Percentiles rank a stretch among this genome's conserved stretches.
Evolutionary conservation across 2,329 filamentous ascomycete species (phyloP).

Genomic region (Zasmidium citrigriseum): DNA sequence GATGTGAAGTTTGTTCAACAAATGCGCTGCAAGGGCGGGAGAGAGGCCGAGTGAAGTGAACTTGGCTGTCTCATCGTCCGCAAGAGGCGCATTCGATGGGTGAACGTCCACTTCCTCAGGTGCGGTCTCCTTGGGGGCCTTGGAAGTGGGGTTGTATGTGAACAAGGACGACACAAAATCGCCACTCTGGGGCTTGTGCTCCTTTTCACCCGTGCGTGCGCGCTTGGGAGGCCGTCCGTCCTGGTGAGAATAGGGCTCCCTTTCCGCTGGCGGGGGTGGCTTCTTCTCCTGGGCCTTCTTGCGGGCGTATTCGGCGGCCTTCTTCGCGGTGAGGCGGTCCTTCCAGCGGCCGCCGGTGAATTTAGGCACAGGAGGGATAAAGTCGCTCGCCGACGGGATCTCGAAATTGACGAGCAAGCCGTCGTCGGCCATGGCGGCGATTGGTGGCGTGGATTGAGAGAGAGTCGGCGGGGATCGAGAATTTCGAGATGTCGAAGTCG

Average conservation of each 20-base stretch:
- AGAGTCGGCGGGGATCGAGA: not conserved
- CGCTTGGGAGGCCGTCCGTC: slow-evolving; percentile 18
- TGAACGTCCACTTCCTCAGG: slow-evolving; percentile 56
- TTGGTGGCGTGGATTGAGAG: not conserved
- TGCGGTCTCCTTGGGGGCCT: slow-evolving; percentile 44
- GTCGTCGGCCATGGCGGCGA: slow-evolving; percentile 77
- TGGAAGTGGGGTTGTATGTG: slow-evolving; percentile 79
- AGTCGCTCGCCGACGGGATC: slow-evolving; percentile 63
- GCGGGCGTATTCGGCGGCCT: slow-evolving; percentile 58
- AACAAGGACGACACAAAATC: slow-evolving; percentile 85
- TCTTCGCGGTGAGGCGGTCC: slow-evolving; percentile 80
- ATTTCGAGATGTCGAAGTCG: too few species aligned
- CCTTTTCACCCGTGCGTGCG: slow-evolving; percentile 20
- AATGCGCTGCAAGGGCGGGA: slow-evolving; percentile 74
- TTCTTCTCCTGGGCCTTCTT: slow-evolving; percentile 40
- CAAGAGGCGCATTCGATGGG: slow-evolving; percentile 85
- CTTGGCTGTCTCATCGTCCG: slow-evolving; percentile 74
- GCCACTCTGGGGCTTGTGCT: slow-evolving; percentile 18
- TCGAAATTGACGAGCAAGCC: slow-evolving; percentile 94
- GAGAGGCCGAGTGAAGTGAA: slow-evolving; percentile 87
- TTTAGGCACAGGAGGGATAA: slow-evolving; percentile 63
- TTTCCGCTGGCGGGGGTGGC: not conserved
- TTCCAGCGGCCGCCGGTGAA: slow-evolving; percentile 91
- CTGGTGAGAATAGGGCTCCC: not conserved
- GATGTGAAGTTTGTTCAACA: slow-evolving; percentile 81